Evolutionary conservation across 2,329 filamentous ascomycete genomes (phyloP).

Genomic region (Nemania bipapillata): DNA sequence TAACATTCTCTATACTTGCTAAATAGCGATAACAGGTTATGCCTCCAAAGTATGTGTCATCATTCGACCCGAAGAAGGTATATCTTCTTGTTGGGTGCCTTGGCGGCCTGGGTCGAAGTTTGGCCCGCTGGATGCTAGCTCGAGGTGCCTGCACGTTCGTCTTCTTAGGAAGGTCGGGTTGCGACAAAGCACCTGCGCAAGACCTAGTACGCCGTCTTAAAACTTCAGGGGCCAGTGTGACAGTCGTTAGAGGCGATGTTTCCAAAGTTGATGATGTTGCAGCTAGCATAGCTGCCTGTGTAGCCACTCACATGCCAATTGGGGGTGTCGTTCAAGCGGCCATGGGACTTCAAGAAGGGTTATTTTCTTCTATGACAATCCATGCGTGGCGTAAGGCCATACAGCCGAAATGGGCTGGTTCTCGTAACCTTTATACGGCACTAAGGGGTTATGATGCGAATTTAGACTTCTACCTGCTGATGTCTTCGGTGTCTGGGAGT

Average conservation of each 20-base stretch:
- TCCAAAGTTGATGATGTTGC: constrained; percentile 30
- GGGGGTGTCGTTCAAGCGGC: constrained; percentile 45
- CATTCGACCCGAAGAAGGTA: constrained; percentile 32
- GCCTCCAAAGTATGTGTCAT: constrained; percentile 22
- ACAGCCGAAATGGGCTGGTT: constrained; percentile 40
- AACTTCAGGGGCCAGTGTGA: constrained; percentile 41
- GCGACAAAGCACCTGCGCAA: constrained; percentile 44
- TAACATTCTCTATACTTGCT: no score
- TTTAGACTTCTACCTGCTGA: constrained; percentile 52
- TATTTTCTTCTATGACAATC: constrained; percentile 46
- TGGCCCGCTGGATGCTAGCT: constrained; percentile 50
- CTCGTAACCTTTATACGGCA: constrained; percentile 44
- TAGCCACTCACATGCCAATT: constrained; percentile 25
- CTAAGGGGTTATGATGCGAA: constrained; percentile 26
- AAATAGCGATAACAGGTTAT: constrained; percentile 1
- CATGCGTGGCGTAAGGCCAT: constrained; percentile 46
- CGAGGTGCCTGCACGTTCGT: constrained; percentile 50
- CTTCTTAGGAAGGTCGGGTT: constrained; percentile 49
- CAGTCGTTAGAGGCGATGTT: constrained; percentile 43
- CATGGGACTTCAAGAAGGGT: constrained; percentile 51
- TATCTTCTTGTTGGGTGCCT: constrained; percentile 44
- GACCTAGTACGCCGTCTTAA: constrained; percentile 39
- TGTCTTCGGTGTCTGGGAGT: constrained; percentile 46
- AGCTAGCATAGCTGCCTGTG: constrained; percentile 32
- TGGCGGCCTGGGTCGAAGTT: constrained; percentile 52